These are phyloP conservation scores for Fusarium palustre DNA, from an alignment of 2,329 filamentous ascomycete genomes.

Conservation along the genomic window DNA sequence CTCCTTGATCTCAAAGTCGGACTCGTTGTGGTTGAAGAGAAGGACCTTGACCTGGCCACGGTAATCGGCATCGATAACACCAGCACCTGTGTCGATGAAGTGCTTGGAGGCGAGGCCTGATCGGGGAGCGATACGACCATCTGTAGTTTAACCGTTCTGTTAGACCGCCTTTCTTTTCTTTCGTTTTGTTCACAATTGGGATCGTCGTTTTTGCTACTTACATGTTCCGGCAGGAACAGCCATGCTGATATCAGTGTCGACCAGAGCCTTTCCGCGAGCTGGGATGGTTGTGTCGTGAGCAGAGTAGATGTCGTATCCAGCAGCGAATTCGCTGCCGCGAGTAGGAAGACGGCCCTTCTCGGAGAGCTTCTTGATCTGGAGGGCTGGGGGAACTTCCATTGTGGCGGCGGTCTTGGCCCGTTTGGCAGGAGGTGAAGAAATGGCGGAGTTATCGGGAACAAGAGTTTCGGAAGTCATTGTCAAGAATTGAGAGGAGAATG, in stretches of 20 bases:
- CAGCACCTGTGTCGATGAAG: constrained; percentile 95
- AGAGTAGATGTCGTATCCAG: constrained; percentile 93
- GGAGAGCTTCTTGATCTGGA: constrained; percentile 90
- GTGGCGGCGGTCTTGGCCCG: constrained; percentile 73
- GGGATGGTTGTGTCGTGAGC: constrained; percentile 81
- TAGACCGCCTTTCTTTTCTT: constrained; percentile 3
- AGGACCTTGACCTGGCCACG: constrained; percentile 93
- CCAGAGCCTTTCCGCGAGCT: constrained; percentile 83
- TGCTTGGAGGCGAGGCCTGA: constrained; percentile 94
- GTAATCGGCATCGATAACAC: constrained; percentile 98
- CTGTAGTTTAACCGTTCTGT: constrained; percentile 55
- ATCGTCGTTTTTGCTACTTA: constrained; percentile 58
- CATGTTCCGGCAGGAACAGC: constrained; percentile 91
- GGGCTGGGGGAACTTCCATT: constrained; percentile 64
- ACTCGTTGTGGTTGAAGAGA: constrained; percentile 90
- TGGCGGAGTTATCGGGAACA: constrained; percentile 59
- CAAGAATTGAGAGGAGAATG: constrained; percentile 22
- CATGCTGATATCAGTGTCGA: constrained; percentile 92
- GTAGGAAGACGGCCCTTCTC: constrained; percentile 84
- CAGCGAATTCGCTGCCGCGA: constrained; percentile 87
- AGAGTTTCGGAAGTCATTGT: constrained; percentile 44
- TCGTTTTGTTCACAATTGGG: not conserved
- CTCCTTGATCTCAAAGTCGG: constrained; percentile 82
- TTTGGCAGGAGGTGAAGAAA: constrained; percentile 81
- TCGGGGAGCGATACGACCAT: constrained; percentile 89